These are phyloP conservation scores for Lachancea kluyveri DNA, from an alignment of 805 yeast genomes.

Conservation along the genomic window DNA sequence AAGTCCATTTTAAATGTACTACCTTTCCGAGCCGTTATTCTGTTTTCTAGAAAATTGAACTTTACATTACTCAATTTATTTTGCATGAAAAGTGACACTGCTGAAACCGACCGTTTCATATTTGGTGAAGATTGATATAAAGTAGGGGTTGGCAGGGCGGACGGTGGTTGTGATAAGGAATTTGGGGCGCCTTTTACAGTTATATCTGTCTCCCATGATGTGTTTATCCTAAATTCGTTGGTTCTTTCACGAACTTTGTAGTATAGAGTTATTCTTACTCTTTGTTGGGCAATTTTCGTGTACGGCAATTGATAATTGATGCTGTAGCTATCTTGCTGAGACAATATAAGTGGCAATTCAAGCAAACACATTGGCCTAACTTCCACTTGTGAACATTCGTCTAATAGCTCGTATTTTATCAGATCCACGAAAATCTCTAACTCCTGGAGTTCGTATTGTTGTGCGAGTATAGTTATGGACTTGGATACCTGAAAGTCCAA, in stretches of 20 bases:
- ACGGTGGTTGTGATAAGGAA: conserved; percentile 6
- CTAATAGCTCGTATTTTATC: conserved; percentile 15
- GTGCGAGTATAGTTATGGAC: conserved; percentile 2
- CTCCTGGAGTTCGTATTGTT: conserved; percentile 1
- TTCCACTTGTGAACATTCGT: conserved; percentile 14
- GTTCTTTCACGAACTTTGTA: conserved; percentile 9
- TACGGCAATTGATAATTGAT: conserved; percentile 24
- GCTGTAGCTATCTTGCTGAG: conserved; percentile 23
- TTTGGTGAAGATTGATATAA: conserved; percentile 12
- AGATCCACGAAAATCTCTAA: conserved; percentile 1
- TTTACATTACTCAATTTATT: conserved; percentile 20
- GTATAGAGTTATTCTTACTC: conserved; percentile 20
- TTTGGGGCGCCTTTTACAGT: conserved; percentile 16
- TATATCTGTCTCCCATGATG: conserved; percentile 30
- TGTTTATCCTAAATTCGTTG: conserved; percentile 12
- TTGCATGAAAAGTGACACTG: conserved; percentile 16
- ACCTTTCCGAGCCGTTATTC: conserved; percentile 17
- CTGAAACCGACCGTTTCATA: conserved; percentile 9
- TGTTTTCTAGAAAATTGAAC: conserved; percentile 23
- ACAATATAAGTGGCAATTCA: conserved; percentile 17
- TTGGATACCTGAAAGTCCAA: conserved; percentile 25
- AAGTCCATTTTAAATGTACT: conserved; percentile 20
- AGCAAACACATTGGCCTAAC: conserved; percentile 21
- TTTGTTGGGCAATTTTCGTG: conserved; percentile 14
- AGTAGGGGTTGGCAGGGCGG: conserved; percentile 10